Evolutionary conservation across 2,329 filamentous ascomycete genomes (phyloP).

Genomic region (Periconia sp.): DNA sequence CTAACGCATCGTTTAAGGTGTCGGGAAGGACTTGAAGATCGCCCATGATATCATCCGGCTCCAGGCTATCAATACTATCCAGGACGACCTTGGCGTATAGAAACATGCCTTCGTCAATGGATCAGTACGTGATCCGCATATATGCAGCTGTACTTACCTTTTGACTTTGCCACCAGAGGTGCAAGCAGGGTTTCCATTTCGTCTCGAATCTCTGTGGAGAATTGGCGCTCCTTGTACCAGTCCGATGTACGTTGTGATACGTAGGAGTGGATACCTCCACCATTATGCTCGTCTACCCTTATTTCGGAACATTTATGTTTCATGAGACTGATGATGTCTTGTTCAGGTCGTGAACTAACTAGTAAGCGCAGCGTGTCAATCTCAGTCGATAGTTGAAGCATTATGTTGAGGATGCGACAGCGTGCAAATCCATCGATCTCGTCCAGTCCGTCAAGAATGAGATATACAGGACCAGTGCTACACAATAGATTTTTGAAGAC

Average conservation of each 20-base stretch:
- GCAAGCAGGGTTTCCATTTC: conserved; percentile 18
- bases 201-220: conserved; percentile 1
- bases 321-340: conserved; percentile 7
- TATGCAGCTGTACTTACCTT: conserved; percentile 17
- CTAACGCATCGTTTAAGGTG: conserved; percentile 34
- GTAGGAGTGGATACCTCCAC: conserved; percentile 6
- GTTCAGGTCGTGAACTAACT: conserved; percentile 27
- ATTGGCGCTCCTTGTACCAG: conserved; percentile 3
- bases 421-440: too few species aligned
- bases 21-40: conserved; percentile 30
- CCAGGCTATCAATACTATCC: conserved; percentile 15
- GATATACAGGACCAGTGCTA: too few species aligned
- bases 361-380: conserved; percentile 8
- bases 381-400: conserved; percentile 1
- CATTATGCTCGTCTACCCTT: too few species aligned
- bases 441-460: too few species aligned
- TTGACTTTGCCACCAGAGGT: conserved; percentile 21
- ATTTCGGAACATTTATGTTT: too few species aligned
- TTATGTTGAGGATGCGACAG: neutral
- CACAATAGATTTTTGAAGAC: neutral
- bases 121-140: neutral
- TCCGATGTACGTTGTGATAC: neutral
- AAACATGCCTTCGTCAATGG: conserved; percentile 34
- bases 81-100: conserved; percentile 33
- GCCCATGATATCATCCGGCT: conserved; percentile 21